A percentile compares a stretch with the other conserved stretches of the same genome.
phyloP scores from a whole-genome alignment of 129 eudicot species.

The Escallonia rubra region DNA sequence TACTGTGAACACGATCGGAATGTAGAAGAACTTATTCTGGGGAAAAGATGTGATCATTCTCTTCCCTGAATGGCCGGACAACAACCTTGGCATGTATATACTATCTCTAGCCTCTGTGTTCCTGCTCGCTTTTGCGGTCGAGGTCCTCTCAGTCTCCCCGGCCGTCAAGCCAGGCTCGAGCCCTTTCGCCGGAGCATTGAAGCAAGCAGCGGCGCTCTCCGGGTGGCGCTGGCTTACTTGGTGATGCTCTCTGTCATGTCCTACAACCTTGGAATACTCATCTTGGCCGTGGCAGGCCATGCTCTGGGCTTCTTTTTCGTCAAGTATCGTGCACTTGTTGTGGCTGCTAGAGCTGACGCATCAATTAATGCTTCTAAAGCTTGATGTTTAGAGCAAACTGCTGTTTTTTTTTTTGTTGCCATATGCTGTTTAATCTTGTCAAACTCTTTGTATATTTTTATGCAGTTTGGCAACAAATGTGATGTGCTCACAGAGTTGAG shows the following conservation, averaged over 20 bases:
- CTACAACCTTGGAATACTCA: conserved; percentile 55
- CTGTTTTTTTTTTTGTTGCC: no score
- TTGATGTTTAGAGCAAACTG: neutral
- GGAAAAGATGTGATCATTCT: conserved; percentile 53
- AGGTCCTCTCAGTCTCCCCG: conserved; percentile 31
- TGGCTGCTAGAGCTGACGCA: neutral
- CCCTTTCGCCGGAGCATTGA: conserved; percentile 22
- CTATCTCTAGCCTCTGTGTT: conserved; percentile 50
- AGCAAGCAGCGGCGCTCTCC: conserved; percentile 34
- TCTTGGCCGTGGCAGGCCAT: conserved; percentile 50
- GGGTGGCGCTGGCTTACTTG: conserved; percentile 49
- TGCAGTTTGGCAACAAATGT: no score
- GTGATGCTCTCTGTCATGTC: conserved; percentile 75
- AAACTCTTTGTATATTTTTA: no score
- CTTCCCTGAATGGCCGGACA: conserved; percentile 56
- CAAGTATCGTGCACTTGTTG: conserved; percentile 30
- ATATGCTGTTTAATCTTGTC: no score
- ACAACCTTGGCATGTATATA: conserved; percentile 45
- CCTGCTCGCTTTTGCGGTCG: conserved; percentile 31
- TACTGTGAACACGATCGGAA: neutral
- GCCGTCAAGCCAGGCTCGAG: conserved; percentile 12
- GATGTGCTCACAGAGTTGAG: no score
- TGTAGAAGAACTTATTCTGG: conserved; percentile 70
- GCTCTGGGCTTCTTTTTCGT: conserved; percentile 44
- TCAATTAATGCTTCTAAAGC: conserved; percentile 6